Evolutionary conservation across 306 rosid genomes (phyloP).

Genomic region (Astragalus membranaceus): DNA sequence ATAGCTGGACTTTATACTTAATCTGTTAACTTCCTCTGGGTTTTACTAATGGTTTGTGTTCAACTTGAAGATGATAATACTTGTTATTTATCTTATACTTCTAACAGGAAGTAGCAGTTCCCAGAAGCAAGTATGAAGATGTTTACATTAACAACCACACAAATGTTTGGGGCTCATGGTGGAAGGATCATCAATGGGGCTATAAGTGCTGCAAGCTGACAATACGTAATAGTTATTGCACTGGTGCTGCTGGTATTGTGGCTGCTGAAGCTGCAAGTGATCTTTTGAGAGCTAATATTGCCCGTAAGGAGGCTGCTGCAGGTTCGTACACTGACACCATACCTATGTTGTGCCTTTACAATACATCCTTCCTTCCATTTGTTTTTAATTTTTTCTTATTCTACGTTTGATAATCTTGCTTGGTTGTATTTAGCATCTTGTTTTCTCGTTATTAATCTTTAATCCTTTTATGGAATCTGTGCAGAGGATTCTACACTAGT

Average conservation of each 20-base stretch:
- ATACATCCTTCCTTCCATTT: background rate
- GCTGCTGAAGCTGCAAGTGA: conserved; percentile 33
- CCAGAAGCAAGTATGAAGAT: conserved; percentile 51
- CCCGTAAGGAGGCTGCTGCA: conserved; percentile 55
- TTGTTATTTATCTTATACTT: background rate
- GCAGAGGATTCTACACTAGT: conserved; percentile 6
- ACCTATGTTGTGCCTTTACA: background rate
- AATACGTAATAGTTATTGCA: too few relatives aligned
- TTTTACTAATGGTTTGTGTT: background rate
- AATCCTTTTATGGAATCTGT: background rate
- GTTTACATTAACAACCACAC: conserved; percentile 47
- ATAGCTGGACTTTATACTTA: background rate
- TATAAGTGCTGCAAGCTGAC: conserved; percentile 52
- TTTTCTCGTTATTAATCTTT: background rate
- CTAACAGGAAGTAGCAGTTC: conserved; percentile 16
- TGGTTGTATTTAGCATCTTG: background rate
- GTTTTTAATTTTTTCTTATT: background rate
- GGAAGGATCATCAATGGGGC: conserved; percentile 65
- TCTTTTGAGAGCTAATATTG: conserved; percentile 73
- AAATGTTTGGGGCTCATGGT: background rate
- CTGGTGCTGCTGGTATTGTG: too few relatives aligned
- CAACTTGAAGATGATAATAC: background rate
- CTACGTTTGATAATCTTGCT: background rate
- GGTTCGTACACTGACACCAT: conserved; percentile 24
- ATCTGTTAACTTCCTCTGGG: background rate